Evolutionary conservation across 805 yeast species (phyloP), one percentile per base, ranked within the genome.

Genomic region (Lachancea dasiensis): DNA sequence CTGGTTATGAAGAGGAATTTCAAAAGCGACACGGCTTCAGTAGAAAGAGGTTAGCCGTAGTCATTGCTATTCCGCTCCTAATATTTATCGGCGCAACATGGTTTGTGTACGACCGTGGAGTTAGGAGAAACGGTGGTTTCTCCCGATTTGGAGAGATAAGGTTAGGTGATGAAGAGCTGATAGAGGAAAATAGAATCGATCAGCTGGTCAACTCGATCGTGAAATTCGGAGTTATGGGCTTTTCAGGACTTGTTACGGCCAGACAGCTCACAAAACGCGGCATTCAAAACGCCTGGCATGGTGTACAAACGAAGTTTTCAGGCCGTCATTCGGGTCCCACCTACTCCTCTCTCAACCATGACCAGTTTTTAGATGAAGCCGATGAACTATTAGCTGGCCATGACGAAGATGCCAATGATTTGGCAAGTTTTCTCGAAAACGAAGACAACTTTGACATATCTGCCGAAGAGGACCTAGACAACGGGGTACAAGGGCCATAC

Each of bases 91-190:
- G 73, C 6, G 64, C 69, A n/a, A 72, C 80, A 1, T 79, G 77
- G 73, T 75, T 85, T 54, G 78, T 86, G 16, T 87, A 83, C 58
- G 86, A 83, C 44, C 75, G 80, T 52, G 95, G 94, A 37, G 77
- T 85, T 43, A 76, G 85, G 41, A 68, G 87, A 48, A 81, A 81
- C 54, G 89, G 89, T 17, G 87, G 87, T 0, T 77, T 81, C 56
- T 62, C 75, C 23, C 69, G 84, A 49, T 79, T 86, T 58, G 96
- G 96, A 13, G 94, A 83, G 58, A 89, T 89, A 43, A 69, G 94
- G 46, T 69, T 89, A 31, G 95, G 86, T 34, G 86, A 79, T 24
- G 86, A 79, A 21, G 82, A 75, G 35, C 72, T 43, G 3, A 72
- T 81, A 33, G 89, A 81, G 53, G 76, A 83, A 44, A 81, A 79